Evolutionary conservation across 805 yeast genomes (phyloP).

Genomic region (Vanderwaltozyma yarrowii): DNA sequence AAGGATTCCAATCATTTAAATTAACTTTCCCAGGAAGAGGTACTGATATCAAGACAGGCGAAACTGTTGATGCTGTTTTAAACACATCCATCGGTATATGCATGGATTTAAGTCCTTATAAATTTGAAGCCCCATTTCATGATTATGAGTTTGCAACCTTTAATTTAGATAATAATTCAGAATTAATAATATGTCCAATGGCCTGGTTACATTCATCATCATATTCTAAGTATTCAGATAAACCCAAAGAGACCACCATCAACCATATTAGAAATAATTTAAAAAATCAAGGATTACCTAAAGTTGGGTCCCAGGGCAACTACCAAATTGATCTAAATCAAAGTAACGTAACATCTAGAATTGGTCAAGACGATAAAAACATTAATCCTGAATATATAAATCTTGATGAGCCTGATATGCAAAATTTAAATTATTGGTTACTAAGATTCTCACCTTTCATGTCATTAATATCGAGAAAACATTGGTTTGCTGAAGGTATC

Average conservation of each 20-base stretch:
- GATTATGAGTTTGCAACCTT: constrained; percentile 59
- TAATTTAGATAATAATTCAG: constrained; percentile 38
- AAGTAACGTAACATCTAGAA: constrained; percentile 6
- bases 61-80: constrained; percentile 18
- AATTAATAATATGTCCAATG: constrained; percentile 66
- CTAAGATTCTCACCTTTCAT: constrained; percentile 56
- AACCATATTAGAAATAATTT: constrained; percentile 7
- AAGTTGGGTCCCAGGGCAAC: constrained; percentile 18
- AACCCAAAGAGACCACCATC: not conserved
- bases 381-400: constrained; percentile 12
- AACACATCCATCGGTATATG: constrained; percentile 71
- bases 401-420: constrained; percentile 33
- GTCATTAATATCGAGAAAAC: constrained; percentile 24
- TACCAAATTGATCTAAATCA: constrained; percentile 16
- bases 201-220: constrained; percentile 68
- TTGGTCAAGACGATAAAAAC: constrained; percentile 5
- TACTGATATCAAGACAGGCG: constrained; percentile 1
- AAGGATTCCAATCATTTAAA: constrained; percentile 44
- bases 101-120: constrained; percentile 87
- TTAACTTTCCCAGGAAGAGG: constrained; percentile 27
- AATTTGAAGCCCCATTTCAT: constrained; percentile 70
- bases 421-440: constrained; percentile 65
- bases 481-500: constrained; percentile 10
- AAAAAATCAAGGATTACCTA: constrained; percentile 11
- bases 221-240: constrained; percentile 9